phyloP scores from a whole-genome alignment of 768 basidiomycete species.

The Macrolepiota dolichaula region DNA sequence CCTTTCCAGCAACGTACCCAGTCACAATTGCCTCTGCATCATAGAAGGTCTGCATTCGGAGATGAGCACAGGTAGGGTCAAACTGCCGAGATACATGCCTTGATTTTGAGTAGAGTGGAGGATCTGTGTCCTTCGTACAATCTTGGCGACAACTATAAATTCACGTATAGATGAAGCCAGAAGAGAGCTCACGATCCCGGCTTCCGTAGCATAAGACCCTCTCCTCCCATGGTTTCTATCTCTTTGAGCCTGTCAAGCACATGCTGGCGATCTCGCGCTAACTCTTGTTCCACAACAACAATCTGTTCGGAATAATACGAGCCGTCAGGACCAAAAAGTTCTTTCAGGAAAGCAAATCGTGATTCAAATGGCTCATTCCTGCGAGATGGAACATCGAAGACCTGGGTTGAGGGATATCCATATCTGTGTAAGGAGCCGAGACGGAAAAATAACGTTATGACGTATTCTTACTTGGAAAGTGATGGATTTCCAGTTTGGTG shows the following conservation, averaged over 20 bases:
- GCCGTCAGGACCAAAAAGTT: conserved; percentile 44
- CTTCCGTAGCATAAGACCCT: conserved; percentile 56
- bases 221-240: conserved; percentile 51
- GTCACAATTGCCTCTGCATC: conserved; percentile 59
- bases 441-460: background rate
- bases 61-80: background rate
- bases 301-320: conserved; percentile 40
- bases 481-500: conserved; percentile 53
- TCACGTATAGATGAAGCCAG: background rate
- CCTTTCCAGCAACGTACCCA: conserved; percentile 54
- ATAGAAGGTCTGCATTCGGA: conserved; percentile 42
- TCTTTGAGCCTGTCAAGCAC: conserved; percentile 53
- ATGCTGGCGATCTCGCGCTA: conserved; percentile 42
- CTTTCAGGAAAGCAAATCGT: conserved; percentile 40
- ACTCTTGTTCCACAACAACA: conserved; percentile 44
- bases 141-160: background rate
- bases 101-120: conserved; percentile 50
- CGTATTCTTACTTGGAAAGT: conserved; percentile 44
- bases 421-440: background rate
- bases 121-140: conserved; percentile 49
- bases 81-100: conserved; percentile 24
- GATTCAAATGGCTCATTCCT: conserved; percentile 47
- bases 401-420: conserved; percentile 24
- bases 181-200: conserved; percentile 40
- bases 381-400: conserved; percentile 56